phyloP scores from a whole-genome alignment of 2,329 filamentous ascomycete species.

The Penicillium janthinellum region DNA sequence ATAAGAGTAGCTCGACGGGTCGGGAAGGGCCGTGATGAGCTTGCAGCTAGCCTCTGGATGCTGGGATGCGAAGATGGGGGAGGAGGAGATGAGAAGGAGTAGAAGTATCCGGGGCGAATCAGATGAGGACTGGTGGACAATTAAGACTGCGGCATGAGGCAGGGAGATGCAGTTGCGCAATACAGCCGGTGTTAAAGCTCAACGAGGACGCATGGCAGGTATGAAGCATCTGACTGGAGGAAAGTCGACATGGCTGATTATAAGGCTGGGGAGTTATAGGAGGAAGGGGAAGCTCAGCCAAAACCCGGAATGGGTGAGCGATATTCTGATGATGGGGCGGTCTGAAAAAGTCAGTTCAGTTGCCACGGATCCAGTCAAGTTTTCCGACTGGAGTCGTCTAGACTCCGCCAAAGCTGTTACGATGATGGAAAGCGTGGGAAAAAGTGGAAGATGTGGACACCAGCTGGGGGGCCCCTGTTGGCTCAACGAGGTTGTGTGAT shows the following conservation, averaged over 20 bases:
- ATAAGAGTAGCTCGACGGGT: conserved; percentile 1
- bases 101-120: conserved; percentile 20
- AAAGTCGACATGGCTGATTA: conserved; percentile 16
- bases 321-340: neutral
- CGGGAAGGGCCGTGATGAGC: conserved; percentile 22
- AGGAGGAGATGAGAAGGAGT: neutral
- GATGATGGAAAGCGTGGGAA: neutral
- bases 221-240: conserved; percentile 28
- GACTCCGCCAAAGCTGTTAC: neutral
- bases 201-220: conserved; percentile 23
- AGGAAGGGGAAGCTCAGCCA: neutral
- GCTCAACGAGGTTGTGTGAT: neutral
- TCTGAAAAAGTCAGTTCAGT: neutral
- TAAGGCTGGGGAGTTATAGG: neutral
- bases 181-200: conserved; percentile 25
- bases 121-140: conserved; percentile 8
- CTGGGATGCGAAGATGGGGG: neutral
- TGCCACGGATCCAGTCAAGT: neutral
- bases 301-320: neutral
- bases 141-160: conserved; percentile 4
- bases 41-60: conserved; percentile 17
- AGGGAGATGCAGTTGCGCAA: conserved; percentile 15
- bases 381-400: conserved; percentile 1
- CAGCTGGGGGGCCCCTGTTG: neutral
- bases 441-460: neutral